phyloP scores from a whole-genome alignment of 2,329 filamentous ascomycete genomes.

The Pseudogymnoascus sp. region DNA sequence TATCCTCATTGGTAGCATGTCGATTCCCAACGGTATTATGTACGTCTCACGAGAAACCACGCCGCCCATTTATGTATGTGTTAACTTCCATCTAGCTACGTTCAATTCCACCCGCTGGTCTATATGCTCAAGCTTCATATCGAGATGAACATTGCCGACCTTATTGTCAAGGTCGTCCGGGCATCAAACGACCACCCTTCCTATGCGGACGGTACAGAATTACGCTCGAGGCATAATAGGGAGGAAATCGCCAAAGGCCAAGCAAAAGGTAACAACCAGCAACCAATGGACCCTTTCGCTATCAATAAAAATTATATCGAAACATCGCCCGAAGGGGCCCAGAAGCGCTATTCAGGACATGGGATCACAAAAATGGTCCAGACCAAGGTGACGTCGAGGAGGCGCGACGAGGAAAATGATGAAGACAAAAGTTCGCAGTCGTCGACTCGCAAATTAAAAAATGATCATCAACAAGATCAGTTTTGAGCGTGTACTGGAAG shows the following conservation, averaged over 20 bases:
- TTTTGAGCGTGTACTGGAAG: neutral
- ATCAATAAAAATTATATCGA: neutral
- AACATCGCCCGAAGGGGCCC: neutral
- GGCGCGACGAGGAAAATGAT: neutral
- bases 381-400: neutral
- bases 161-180: conserved; percentile 22
- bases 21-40: conserved; percentile 26
- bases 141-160: conserved; percentile 32
- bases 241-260: neutral
- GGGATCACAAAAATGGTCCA: neutral
- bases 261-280: neutral
- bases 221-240: neutral
- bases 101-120: conserved; percentile 31
- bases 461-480: neutral
- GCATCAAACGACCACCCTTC: neutral
- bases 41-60: neutral
- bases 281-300: neutral
- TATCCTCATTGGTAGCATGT: conserved; percentile 27
- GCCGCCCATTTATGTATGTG: neutral
- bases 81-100: conserved; percentile 22
- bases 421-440: neutral
- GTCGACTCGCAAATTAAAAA: neutral
- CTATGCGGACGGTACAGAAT: neutral
- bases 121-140: conserved; percentile 34
- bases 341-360: neutral